Evolutionary conservation across 192 early-diverging fungal species (phyloP).

Genomic region (Chytriomyces confervae): DNA sequence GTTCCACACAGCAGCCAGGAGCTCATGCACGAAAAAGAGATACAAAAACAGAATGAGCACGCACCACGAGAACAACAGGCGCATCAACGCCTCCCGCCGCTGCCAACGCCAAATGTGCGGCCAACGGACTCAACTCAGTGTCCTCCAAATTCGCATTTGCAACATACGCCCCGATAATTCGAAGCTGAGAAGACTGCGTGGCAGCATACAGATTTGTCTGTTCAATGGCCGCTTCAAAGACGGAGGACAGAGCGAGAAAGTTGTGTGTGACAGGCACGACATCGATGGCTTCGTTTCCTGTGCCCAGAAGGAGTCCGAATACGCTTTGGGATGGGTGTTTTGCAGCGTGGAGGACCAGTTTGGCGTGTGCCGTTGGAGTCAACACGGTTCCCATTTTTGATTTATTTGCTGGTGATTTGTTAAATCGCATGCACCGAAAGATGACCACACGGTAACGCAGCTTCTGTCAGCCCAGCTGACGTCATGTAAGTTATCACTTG

Average conservation of each 20-base stretch:
- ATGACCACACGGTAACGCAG: no score
- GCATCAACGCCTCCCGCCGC: not conserved
- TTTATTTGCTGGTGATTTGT: no score
- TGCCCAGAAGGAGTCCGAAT: slow-evolving; percentile 77
- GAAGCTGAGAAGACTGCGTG: not conserved
- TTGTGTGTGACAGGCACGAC: slow-evolving; percentile 86
- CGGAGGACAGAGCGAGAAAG: slow-evolving; percentile 77
- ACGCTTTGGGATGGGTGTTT: slow-evolving; percentile 82
- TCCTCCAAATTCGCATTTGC: slow-evolving; percentile 22
- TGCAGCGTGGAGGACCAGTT: slow-evolving; percentile 79
- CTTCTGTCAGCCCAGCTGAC: no score
- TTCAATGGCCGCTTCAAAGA: slow-evolving; percentile 84
- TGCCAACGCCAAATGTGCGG: slow-evolving; percentile 1
- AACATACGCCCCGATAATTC: slow-evolving; percentile 20
- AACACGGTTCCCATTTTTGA: not conserved
- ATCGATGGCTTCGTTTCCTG: slow-evolving; percentile 55
- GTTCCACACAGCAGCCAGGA: no score
- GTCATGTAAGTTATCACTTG: no score
- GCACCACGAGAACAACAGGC: slow-evolving; percentile 26
- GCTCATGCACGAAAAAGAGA: not conserved
- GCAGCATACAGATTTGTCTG: slow-evolving; percentile 57
- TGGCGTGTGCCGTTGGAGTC: slow-evolving; percentile 66
- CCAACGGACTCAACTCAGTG: not conserved
- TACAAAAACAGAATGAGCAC: slow-evolving; percentile 6
- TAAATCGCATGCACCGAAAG: no score